Conservation (phyloP, 495 filamentous ascomycete genomes). For the Collariella sp. region DNA sequence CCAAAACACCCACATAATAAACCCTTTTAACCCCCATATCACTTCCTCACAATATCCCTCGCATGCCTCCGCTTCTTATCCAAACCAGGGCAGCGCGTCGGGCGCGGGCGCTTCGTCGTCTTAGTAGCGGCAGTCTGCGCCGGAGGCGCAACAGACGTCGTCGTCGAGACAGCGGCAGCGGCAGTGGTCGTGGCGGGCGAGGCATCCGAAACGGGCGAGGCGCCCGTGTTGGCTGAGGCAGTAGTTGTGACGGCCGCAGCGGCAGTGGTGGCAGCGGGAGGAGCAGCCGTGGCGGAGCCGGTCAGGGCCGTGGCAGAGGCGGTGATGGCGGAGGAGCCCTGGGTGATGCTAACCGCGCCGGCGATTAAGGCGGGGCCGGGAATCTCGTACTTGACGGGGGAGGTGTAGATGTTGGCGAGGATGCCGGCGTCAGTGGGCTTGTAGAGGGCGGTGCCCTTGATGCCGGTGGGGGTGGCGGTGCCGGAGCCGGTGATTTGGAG, state of each 20-base stretch:
- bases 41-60: background rate
- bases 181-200: background rate
- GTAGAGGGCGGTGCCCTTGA: slow-evolving; percentile 54
- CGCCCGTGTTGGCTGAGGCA: background rate
- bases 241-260: slow-evolving; percentile 7
- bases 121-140: background rate
- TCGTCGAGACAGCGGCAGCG: background rate
- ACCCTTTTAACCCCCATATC: background rate
- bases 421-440: slow-evolving; percentile 53
- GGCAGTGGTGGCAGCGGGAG: background rate
- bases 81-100: background rate
- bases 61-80: slow-evolving; percentile 1
- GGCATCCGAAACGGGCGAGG: background rate
- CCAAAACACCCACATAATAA: background rate
- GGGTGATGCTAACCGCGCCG: slow-evolving; percentile 7
- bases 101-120: background rate
- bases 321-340: slow-evolving; percentile 12
- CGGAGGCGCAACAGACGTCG: background rate
- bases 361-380: slow-evolving; percentile 40
- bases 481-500: slow-evolving; percentile 60
- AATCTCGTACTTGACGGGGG: slow-evolving; percentile 39
- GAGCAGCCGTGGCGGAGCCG: slow-evolving; percentile 8
- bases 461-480: slow-evolving; percentile 49
- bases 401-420: slow-evolving; percentile 52
- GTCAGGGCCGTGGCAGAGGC: slow-evolving; percentile 14